phyloP scores from a whole-genome alignment of 164 flowering plant species.

The Nelumbo lutea region DNA sequence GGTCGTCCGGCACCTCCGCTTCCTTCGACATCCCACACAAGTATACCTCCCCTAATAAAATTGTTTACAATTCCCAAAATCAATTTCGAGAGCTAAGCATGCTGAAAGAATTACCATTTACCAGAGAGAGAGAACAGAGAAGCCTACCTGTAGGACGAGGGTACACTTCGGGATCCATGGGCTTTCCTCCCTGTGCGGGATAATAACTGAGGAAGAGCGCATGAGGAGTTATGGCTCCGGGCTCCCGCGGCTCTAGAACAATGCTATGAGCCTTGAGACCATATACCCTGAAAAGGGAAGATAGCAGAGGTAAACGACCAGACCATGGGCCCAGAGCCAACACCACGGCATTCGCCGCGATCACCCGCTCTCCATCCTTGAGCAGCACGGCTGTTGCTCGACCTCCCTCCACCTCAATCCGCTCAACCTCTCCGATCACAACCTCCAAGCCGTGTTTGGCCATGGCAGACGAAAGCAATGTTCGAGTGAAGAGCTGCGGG shows the following conservation, averaged over 20 bases:
- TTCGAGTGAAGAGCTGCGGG: conserved; percentile 68
- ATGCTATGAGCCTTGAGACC: conserved; percentile 88
- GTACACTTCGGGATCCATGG: conserved; percentile 80
- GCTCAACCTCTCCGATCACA: conserved; percentile 69
- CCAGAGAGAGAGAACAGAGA: neutral
- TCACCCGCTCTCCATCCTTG: conserved; percentile 38
- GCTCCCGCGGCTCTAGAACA: conserved; percentile 64
- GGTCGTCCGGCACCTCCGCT: conserved; percentile 79
- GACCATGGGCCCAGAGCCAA: conserved; percentile 94
- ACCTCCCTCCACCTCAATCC: conserved; percentile 47
- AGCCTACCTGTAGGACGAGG: conserved; percentile 79
- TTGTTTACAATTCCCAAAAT: too few species aligned
- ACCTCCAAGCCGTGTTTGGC: conserved; percentile 54
- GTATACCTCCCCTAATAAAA: conserved; percentile 74
- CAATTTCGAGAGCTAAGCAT: neutral
- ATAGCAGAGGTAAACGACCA: conserved; percentile 39
- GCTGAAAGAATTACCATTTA: neutral
- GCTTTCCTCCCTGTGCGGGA: conserved; percentile 39
- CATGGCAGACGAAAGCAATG: conserved; percentile 49
- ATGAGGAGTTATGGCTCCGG: conserved; percentile 63
- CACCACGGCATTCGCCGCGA: conserved; percentile 67
- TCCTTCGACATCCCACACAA: conserved; percentile 77
- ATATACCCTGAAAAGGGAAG: conserved; percentile 53
- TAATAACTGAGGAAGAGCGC: conserved; percentile 70
- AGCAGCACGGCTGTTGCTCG: conserved; percentile 45